Evolutionary conservation across 2,329 filamentous ascomycete species (phyloP), one percentile per base, ranked within the genome.

Genomic region (Cytospora chrysosperma): DNA sequence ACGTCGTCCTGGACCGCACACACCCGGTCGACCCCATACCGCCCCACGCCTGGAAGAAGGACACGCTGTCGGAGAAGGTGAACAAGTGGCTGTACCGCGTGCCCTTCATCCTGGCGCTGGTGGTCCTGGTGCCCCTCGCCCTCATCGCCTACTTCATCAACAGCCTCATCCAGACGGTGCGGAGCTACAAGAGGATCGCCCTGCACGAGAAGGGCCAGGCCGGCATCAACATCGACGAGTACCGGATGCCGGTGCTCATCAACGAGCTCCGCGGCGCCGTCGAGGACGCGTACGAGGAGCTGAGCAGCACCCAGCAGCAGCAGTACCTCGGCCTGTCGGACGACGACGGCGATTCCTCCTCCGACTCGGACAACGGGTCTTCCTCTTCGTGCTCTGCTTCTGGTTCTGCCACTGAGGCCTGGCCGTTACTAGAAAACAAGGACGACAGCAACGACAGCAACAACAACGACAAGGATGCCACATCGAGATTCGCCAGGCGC

Each of bases 211-310:
- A 82, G 58, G 90, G 90, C 17, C 80, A 87, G 59, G 85, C 86
- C 0, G 90, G 88, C 7, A 81, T 92, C 60, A 82, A 88, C 60
- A 81, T 91, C 19, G 81, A 85, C 19, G 83, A 86, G 56, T 97
- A 96, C 72, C 85, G 90, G 24, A 84, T 93, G 32, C 91, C 92
- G 0, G 78, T 95, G 12, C 82, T 92, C 70, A 85, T 94, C 68
- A 88, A 90, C 68, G 88, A 90, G 62, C 85, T 93, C 27, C 89
- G 89, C 49, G 86, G 85, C 62, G 88, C 88, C 27, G 88, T 94
- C 17, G 92, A 97, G 71, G 86, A 89, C 56, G 87, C 88, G 2
- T 92, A 92, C 70, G 91, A 92, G 74, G 85, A 86, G 47, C 80
- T 92, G 55, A 91, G 89, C 72, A 85, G 82, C 67, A 80, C 84